phyloP scores from a whole-genome alignment of 306 rosid species.

The Trichosanthes truncata region DNA sequence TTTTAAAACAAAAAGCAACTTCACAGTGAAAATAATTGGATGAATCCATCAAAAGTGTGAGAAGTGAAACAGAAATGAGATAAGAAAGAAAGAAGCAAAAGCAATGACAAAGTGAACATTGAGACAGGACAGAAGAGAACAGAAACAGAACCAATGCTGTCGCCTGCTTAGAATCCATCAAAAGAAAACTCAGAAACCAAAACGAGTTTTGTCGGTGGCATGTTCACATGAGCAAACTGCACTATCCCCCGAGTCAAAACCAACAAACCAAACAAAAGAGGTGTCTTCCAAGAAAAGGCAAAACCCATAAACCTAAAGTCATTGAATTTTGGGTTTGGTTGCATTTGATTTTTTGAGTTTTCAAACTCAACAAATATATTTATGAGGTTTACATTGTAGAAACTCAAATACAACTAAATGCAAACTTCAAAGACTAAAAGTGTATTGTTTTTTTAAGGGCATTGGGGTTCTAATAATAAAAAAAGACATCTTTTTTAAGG shows the following conservation, averaged over 20 bases:
- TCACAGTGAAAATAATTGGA: background rate
- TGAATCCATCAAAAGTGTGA: background rate
- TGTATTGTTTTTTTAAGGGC: background rate
- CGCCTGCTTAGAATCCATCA: background rate
- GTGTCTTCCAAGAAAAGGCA: background rate
- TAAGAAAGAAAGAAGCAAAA: background rate
- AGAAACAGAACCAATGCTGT: background rate
- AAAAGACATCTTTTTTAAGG: background rate
- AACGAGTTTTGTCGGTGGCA: background rate
- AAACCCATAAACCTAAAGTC: background rate
- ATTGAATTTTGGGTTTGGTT: no score
- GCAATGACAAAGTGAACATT: background rate
- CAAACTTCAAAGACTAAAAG: no score
- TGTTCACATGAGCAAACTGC: background rate
- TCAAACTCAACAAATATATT: no score
- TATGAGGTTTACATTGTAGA: no score
- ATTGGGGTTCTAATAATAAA: background rate
- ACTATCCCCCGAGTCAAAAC: background rate
- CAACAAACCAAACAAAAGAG: background rate
- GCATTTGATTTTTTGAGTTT: no score
- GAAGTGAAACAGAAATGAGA: no score
- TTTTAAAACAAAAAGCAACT: background rate
- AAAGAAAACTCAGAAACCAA: background rate
- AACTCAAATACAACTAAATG: no score
- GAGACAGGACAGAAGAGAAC: background rate